phyloP scores from a whole-genome alignment of 23 red algal species.

The Cyanidium caldarium region DNA sequence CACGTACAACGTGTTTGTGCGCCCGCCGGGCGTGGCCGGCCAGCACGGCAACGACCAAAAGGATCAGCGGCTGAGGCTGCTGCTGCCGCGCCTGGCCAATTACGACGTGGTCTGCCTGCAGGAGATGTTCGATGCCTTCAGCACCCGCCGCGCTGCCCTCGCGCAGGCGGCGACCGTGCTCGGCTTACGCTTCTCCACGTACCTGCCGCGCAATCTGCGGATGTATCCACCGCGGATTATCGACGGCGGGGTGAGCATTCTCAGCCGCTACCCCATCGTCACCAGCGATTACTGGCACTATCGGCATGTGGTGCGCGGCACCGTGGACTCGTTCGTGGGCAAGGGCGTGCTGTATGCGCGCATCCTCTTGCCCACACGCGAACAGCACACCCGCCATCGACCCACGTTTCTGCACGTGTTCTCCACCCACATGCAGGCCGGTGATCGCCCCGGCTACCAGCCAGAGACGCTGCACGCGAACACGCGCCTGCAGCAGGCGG shows the following conservation, averaged over 20 bases:
- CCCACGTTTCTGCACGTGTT: conserved; percentile 31
- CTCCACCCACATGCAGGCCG: conserved; percentile 65
- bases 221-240: conserved; percentile 46
- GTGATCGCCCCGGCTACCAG: conserved; percentile 33
- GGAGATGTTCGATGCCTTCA: conserved; percentile 35
- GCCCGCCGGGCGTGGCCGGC: conserved; percentile 30
- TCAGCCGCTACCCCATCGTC: conserved; percentile 34
- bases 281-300: conserved; percentile 25
- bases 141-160: conserved; percentile 25
- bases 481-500: conserved; percentile 21
- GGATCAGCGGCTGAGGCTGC: conserved; percentile 19
- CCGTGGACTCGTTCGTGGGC: conserved; percentile 55
- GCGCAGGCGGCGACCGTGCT: background rate
- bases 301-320: conserved; percentile 8
- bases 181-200: conserved; percentile 18
- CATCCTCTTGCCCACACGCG: conserved; percentile 8
- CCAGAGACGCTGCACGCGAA: conserved; percentile 12
- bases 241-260: conserved; percentile 55
- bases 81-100: conserved; percentile 5
- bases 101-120: conserved; percentile 59
- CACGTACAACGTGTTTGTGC: conserved; percentile 46
- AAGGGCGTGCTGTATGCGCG: conserved; percentile 71
- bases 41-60: conserved; percentile 21
- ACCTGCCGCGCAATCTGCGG: conserved; percentile 20
- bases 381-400: background rate